Base-by-base conservation (phyloP, 441 rosid species). In the Iberis amara region DNA sequence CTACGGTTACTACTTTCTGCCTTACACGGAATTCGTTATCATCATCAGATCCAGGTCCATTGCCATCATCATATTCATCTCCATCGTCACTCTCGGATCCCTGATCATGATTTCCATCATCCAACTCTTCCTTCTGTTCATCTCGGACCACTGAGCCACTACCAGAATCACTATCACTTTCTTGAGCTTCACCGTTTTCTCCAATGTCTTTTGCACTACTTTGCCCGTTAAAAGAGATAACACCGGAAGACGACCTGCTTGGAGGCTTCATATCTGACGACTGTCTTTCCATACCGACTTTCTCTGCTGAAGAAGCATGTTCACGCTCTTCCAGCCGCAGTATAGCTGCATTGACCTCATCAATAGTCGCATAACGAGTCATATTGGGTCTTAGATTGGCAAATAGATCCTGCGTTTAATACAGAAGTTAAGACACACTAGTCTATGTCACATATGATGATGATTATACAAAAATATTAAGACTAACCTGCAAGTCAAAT, bases 11-110 rank as follows among this genome's bases (percentile, higher is more conserved):
- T 26, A 76, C 74, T 69, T 78, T 85, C 74, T 86, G 97, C 68
- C 94, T 83, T 31, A 94, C 85, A 59, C 61, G 94, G 55, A 89
- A 89, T 66, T 85, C 91, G 63, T 85, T 85, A 48, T 86, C 99
- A 66, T 87, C 97, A 35, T 86, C 95, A 30, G 88, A 85, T 70
- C 78, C 94, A 58, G 89, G 86, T 39, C 76, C 85, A 47, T 42
- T 82, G 0, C 75, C 84, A 61, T 81, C 90, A 41, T 77, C 95
- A 13, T 80, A 85, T 4, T 79, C 90, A 8, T 82, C 90, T 2
- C 83, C 94, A n/a, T 83, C 83, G 11, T 82, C 97, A 39, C 84
- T 81, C 39, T 81, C 88, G 51, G 77, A 70, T 39, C 82, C 90
- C 51, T 73, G 86, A 12, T 81, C 92, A 72, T 73, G 89, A 51